These are phyloP conservation scores for Akanthomyces lecanii DNA, from an alignment of 2,329 filamentous ascomycete species.

Conservation along the genomic window DNA sequence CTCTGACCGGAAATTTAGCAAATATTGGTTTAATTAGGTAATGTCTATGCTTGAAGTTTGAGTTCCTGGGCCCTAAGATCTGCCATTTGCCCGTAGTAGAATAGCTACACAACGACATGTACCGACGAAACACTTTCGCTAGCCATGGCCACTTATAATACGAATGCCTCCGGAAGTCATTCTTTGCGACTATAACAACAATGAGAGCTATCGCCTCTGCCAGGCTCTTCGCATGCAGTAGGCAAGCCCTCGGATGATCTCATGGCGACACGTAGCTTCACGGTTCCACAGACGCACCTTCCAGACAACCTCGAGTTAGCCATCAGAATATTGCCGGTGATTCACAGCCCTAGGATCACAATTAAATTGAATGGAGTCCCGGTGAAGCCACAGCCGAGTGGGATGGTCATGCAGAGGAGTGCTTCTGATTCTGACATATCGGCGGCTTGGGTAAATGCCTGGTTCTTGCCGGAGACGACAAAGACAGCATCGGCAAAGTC, in stretches of 20 bases:
- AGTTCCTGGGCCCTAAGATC: not conserved
- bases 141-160: no score
- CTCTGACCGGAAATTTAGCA: no score
- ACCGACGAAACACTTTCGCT: no score
- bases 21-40: no score
- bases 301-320: conserved; percentile 14
- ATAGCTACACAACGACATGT: no score
- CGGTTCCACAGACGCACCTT: conserved; percentile 19
- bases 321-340: no score
- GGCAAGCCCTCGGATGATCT: conserved; percentile 19
- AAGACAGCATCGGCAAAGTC: conserved; percentile 20
- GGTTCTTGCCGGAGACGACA: conserved; percentile 18
- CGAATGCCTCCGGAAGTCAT: not conserved
- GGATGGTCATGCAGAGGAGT: not conserved
- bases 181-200: conserved; percentile 21
- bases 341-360: not conserved
- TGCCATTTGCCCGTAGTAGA: no score
- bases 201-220: conserved; percentile 18
- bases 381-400: no score
- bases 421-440: conserved; percentile 19
- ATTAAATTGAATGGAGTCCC: no score
- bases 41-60: no score
- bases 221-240: conserved; percentile 18
- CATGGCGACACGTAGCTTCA: conserved; percentile 18
- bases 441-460: conserved; percentile 18